Percentiles rank a stretch among this genome's conserved stretches.
phyloP scores from a whole-genome alignment of 179 eudicot genomes.

The Silene noctiflora region DNA sequence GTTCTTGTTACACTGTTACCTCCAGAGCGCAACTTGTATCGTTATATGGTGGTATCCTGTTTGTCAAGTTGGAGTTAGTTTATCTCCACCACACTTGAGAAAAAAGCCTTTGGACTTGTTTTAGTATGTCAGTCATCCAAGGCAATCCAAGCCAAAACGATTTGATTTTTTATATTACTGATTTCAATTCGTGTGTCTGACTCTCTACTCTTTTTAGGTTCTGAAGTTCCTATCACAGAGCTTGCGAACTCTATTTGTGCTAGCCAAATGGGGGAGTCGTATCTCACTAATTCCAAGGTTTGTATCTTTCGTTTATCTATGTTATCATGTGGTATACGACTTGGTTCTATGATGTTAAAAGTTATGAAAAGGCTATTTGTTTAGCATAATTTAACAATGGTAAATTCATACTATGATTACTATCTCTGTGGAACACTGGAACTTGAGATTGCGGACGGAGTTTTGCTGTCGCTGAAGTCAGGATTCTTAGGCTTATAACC shows the following conservation, averaged over 20 bases:
- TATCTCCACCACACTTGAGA: too few species aligned
- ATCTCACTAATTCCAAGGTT: constrained; percentile 41
- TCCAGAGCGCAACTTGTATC: too few species aligned
- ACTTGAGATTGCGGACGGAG: background rate
- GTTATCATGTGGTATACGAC: background rate
- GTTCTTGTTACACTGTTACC: too few species aligned
- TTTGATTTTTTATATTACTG: background rate
- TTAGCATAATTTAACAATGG: background rate
- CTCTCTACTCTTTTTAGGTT: constrained; percentile 44
- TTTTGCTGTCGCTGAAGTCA: background rate
- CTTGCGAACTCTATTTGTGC: constrained; percentile 77
- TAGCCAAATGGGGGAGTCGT: constrained; percentile 41
- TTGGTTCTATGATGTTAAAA: background rate
- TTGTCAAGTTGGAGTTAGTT: too few species aligned
- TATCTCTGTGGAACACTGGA: background rate
- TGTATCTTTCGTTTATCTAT: constrained; percentile 5
- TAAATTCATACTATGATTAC: background rate
- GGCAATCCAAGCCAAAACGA: background rate
- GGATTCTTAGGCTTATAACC: background rate
- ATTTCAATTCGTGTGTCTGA: background rate
- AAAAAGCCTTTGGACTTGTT: background rate
- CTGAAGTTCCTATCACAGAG: constrained; percentile 55
- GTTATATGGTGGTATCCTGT: too few species aligned
- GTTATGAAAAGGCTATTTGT: background rate
- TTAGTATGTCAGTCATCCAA: background rate